Base-by-base conservation (phyloP, 768 basidiomycete genomes). In the Zangia roseola region DNA sequence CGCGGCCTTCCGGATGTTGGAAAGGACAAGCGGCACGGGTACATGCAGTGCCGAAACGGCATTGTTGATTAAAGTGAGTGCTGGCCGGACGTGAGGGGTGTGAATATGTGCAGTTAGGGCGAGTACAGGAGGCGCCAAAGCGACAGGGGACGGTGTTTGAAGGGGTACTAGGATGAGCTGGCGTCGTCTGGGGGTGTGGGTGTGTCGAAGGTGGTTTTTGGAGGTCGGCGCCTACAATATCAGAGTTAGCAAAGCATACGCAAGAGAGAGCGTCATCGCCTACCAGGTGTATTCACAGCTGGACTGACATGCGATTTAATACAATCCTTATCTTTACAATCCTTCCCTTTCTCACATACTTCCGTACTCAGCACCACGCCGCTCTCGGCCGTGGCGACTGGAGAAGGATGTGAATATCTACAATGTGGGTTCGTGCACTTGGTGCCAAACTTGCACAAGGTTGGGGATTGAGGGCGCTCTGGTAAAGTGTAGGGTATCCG, bases 331-430 rank as follows among this genome's bases (percentile, higher is more conserved):
- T 99, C 93, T 61, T 88, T 84, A 69, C 97, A 99, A 39, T 86
- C 74, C 63, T 84, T 88, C 16, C 91, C 91, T 41, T 86, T 82
- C 59, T 94, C 90, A 68, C 97, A 99, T 17, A 91, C 76, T 49
- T 98, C 95, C 49, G 90, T 93, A 59, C 90, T 95, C 47, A 99
- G 75, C 2, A 98, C 97, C 54, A 99, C 80, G 9, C 94, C 97
- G 59, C 89, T 94, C 71, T 95, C 93, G 26, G 88, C 78, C 16
- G 95, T 97, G 6, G 97, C 94, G 4, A 94, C 91, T n/a, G 97
- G 97, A 9, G 90, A 93, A 5, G 97, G 94, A 67, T 99, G 97
- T 9, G 92, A 91, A 68, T 83, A 98, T 16, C 88, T 78, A 68
- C 97, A 99, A 39, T 85, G 76, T 0, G 88, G 76, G 66, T 97